phyloP scores from a whole-genome alignment of 768 basidiomycete genomes.

The Trametes gibbosa region DNA sequence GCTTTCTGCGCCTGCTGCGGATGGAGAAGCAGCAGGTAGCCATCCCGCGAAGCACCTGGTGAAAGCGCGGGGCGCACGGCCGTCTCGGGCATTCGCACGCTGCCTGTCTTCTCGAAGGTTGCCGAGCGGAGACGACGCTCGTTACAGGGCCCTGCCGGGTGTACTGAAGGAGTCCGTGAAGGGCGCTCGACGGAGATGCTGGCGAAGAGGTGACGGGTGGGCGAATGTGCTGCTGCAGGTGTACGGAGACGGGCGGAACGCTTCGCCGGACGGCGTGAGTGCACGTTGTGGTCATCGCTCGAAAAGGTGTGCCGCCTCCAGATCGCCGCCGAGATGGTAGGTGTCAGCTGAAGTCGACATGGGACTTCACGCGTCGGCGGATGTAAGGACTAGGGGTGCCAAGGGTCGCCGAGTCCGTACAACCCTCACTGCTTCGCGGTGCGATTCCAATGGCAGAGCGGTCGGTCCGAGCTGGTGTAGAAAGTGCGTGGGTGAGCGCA shows the following conservation, averaged over 20 bases:
- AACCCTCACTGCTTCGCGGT: background rate
- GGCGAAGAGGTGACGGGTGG: background rate
- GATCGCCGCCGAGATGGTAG: background rate
- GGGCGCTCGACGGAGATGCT: background rate
- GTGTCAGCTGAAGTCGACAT: background rate
- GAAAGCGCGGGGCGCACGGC: background rate
- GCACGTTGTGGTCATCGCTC: background rate
- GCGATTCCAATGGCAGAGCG: too few relatives aligned
- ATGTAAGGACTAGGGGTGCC: background rate
- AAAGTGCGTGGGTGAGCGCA: background rate
- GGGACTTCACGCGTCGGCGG: background rate
- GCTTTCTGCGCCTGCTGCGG: background rate
- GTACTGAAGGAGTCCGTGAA: background rate
- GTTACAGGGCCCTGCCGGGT: background rate
- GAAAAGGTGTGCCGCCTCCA: background rate
- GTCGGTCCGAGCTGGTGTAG: background rate
- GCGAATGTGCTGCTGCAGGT: background rate
- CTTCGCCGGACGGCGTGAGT: background rate
- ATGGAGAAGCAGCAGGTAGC: background rate
- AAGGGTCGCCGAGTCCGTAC: background rate
- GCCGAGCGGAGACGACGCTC: background rate
- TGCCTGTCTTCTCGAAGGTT: background rate
- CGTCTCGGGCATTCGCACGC: constrained; percentile 1
- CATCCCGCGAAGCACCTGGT: background rate
- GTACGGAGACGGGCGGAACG: background rate